phyloP scores from a whole-genome alignment of 768 basidiomycete species.

The Suillus weaverae region DNA sequence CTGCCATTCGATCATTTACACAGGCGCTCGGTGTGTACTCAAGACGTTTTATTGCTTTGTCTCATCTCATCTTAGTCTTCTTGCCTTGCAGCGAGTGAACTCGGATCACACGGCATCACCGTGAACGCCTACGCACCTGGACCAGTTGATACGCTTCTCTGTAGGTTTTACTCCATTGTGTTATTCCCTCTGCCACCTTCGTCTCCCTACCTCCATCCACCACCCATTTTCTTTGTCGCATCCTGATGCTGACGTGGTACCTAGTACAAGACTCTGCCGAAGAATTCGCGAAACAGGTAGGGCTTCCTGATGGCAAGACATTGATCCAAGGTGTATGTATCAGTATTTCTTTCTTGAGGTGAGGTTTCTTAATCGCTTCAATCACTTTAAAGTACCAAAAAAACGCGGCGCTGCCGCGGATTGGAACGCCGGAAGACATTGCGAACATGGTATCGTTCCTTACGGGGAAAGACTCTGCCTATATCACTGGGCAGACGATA shows the following conservation, averaged over 20 bases:
- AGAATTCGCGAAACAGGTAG: background rate
- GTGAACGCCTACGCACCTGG: slow-evolving; percentile 13
- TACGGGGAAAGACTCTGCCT: slow-evolving; percentile 29
- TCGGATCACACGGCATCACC: slow-evolving; percentile 18
- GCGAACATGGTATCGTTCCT: slow-evolving; percentile 34
- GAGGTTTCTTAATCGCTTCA: background rate
- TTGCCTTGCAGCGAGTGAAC: slow-evolving; percentile 22
- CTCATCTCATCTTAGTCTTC: background rate
- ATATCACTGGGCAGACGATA: slow-evolving; percentile 27
- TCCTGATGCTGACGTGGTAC: background rate
- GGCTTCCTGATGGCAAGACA: background rate
- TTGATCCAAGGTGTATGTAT: background rate
- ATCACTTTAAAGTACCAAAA: background rate
- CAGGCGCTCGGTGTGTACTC: slow-evolving; percentile 18
- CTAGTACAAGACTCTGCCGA: background rate
- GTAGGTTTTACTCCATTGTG: background rate
- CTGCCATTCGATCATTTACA: slow-evolving; percentile 37
- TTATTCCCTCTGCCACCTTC: background rate
- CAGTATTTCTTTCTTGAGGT: background rate
- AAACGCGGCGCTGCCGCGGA: slow-evolving; percentile 12
- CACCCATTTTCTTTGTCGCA: background rate
- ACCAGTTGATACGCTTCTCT: background rate
- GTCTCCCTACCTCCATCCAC: background rate
- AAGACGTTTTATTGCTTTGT: background rate
- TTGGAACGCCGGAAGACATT: slow-evolving; percentile 21